Percentiles rank a stretch among this genome's conserved stretches.
Conservation (phyloP, 1,284 basidiomycete genomes). For the Athelia sp. region DNA sequence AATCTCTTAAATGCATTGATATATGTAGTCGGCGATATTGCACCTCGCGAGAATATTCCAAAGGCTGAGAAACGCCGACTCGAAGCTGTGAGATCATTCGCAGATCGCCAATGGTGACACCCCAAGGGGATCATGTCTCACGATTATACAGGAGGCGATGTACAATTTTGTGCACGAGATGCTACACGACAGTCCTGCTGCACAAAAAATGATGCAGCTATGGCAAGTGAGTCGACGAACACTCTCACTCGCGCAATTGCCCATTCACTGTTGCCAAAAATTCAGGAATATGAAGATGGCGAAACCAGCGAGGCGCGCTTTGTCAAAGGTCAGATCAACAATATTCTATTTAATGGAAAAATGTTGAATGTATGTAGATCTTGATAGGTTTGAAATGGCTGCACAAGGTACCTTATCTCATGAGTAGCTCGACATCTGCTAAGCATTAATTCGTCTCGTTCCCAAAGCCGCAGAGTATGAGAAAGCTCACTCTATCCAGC, state of each 20-base stretch:
- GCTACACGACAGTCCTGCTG: constrained; percentile 78
- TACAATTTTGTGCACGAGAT: constrained; percentile 87
- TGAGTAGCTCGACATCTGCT: too few relatives aligned
- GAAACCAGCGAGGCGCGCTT: constrained; percentile 80
- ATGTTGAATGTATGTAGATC: constrained; percentile 42
- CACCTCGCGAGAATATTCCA: constrained; percentile 83
- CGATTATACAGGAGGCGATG: constrained; percentile 72
- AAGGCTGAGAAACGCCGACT: constrained; percentile 77
- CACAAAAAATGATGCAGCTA: constrained; percentile 70
- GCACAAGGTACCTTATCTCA: constrained; percentile 59
- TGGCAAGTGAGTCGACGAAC: constrained; percentile 61
- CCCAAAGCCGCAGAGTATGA: constrained; percentile 72
- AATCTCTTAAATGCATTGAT: too few relatives aligned
- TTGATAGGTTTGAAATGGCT: constrained; percentile 93
- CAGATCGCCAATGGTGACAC: neutral
- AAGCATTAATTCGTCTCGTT: neutral
- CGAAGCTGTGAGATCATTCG: constrained; percentile 50
- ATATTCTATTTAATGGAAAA: neutral
- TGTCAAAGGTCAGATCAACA: constrained; percentile 70
- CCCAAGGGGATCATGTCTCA: neutral
- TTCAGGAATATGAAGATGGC: constrained; percentile 87
- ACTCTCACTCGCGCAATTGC: neutral
- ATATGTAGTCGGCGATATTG: constrained; percentile 82
- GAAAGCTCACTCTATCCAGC: constrained; percentile 35
- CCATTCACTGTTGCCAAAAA: neutral